Evolutionary conservation across 768 basidiomycete genomes (phyloP), one percentile per base, ranked within the genome.

Genomic region (Lanmaoa rubissima): DNA sequence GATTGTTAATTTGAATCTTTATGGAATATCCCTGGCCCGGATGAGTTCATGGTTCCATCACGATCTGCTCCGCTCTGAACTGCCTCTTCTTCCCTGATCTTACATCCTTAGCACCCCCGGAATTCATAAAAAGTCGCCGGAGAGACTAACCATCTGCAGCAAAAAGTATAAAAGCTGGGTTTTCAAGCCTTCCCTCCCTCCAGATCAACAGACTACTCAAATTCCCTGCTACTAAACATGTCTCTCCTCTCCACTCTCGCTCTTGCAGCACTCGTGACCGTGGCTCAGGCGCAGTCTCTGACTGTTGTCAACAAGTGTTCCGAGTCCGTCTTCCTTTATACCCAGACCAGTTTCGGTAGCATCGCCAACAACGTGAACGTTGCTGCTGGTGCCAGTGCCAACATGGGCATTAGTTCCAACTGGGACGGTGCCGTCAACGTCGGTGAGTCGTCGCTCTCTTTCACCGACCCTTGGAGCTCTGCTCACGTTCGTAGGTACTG

Each of bases 371-470:
- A 73, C 34, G 60, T 74, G 39, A 60, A 48, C 35, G 54, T 72
- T 19, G 54, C 36, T 38, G 53, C 58, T 24, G 73, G 67, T 19
- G 60, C 51, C 24, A 69, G 60, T 34, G 19, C 32, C 40, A 63
- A 74, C 65, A 7, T 70, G 60, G 69, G 64, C 35, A 70, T 70
- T 11, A 72, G 67, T 38, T 62, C 65, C 48, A 51, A 71, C 65
- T 70, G 69, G 69, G 69, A 69, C 6, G 69, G 71, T 43, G 65
- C 69, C 24, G 13, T 70, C 48, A 73, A 70, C 36, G 67, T 67
- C 38, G 69, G 69, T 70, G 47, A 53, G 71, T 43, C 0, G 11
- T 14, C 5, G 5, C 1, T 49, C 16, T 16, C 4, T 14, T 41
- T 39, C 3, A 7, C n/a, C 5, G 16, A 19, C 19, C 7, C 28